Conservation (phyloP, 2,329 filamentous ascomycete species). For the Blastomyces parvus region DNA sequence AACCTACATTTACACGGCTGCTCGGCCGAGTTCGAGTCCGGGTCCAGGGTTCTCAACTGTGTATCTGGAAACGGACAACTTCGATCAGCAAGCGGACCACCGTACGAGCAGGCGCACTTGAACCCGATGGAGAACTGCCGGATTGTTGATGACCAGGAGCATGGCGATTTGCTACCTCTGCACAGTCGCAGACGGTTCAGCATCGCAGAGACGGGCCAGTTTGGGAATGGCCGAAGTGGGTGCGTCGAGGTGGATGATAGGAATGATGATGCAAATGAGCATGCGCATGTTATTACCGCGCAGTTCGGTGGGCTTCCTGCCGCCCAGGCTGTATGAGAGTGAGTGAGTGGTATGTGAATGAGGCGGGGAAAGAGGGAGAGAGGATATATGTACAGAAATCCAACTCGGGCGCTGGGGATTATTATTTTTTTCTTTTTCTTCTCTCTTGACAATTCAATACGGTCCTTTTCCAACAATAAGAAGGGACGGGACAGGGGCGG, state of each 20-base stretch:
- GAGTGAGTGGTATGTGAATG: no score
- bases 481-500: no score
- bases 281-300: not conserved
- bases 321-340: not conserved
- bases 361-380: no score
- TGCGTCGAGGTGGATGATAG: not conserved
- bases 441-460: not conserved
- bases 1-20: not conserved
- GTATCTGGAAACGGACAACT: not conserved
- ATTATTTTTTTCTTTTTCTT: no score
- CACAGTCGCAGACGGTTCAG: conserved; percentile 11
- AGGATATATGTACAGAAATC: no score
- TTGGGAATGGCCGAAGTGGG: conserved; percentile 7
- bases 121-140: not conserved
- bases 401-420: no score
- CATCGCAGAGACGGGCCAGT: conserved; percentile 14
- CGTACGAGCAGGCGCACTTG: conserved; percentile 2
- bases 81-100: not conserved
- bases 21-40: not conserved
- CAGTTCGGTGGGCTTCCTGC: not conserved
- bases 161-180: conserved; percentile 10
- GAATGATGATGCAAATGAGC: not conserved
- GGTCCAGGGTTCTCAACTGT: not conserved
- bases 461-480: not conserved
- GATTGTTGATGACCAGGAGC: not conserved